A percentile compares a stretch with the other conserved stretches of the same genome.
Evolutionary conservation across 768 basidiomycete genomes (phyloP).

Genomic region (Tephrocybe rancida): DNA sequence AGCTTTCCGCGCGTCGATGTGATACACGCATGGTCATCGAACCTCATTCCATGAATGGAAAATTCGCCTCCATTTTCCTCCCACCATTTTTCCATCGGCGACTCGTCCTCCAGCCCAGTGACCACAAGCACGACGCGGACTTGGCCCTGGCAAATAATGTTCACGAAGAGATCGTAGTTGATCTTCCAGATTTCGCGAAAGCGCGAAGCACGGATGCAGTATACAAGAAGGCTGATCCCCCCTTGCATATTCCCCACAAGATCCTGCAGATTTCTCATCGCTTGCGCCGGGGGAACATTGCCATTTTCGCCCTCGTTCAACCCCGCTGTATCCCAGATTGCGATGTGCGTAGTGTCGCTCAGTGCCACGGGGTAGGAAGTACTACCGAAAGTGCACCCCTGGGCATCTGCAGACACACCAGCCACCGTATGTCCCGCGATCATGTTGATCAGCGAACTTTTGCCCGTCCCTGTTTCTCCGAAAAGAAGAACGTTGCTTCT

Average conservation of each 20-base stretch:
- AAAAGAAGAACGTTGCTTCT: slow-evolving; percentile 39
- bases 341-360: slow-evolving; percentile 19
- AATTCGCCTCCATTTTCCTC: slow-evolving; percentile 29
- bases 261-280: slow-evolving; percentile 20
- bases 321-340: slow-evolving; percentile 39
- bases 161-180: slow-evolving; percentile 41
- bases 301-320: slow-evolving; percentile 36
- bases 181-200: slow-evolving; percentile 21
- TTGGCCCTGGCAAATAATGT: slow-evolving; percentile 34
- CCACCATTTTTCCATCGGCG: slow-evolving; percentile 42
- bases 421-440: slow-evolving; percentile 27
- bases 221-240: slow-evolving; percentile 32
- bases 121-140: slow-evolving; percentile 38
- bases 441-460: slow-evolving; percentile 35
- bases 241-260: no score
- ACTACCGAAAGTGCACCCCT: slow-evolving; percentile 36
- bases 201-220: slow-evolving; percentile 35
- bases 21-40: slow-evolving; percentile 6
- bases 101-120: slow-evolving; percentile 40
- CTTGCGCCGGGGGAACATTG: slow-evolving; percentile 18
- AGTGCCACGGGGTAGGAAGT: slow-evolving; percentile 26
- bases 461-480: slow-evolving; percentile 38
- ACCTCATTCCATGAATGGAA: slow-evolving; percentile 28
- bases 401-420: slow-evolving; percentile 29
- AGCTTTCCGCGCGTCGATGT: no score